Evolutionary conservation across 2,329 filamentous ascomycete genomes (phyloP), one percentile per base, ranked within the genome.

Genomic region (Cladosporium sp.): DNA sequence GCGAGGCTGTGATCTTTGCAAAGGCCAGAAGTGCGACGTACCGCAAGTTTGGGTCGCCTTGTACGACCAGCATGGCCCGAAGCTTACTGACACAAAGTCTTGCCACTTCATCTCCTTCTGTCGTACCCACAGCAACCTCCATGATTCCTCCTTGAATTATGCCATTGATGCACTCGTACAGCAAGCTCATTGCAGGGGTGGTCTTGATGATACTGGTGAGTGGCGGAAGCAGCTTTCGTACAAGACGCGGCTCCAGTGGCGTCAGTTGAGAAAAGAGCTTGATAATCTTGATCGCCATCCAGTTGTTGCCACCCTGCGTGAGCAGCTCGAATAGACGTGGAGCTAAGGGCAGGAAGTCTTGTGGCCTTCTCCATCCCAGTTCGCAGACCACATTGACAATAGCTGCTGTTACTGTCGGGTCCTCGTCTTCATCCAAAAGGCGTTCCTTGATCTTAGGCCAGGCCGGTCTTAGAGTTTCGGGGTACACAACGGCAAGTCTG

Each of bases 261-360:
- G 92, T 97, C 60, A 99, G 77, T 1, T 91, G 95, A 42, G 94
- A 93, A 80, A 99, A 99, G 62, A 99, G 82, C 75, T 99, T 99
- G 72, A 99, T 97, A 61, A 99, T 84, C 73, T 99, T 99, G 71
- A 99, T 99, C 59, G 92, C 92, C 93, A 99, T 97, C 94, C 94
- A 99, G 74, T 99, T 99, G 74, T 99, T 97, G 36, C 89, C 89
- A 57, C 91, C 88, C 60, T 95, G 89, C 12, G 97, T 92, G 24
- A 99, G 78, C 17, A 99, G 80, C 70, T 97, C 92, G 67, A 97
- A 99, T 24, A 99, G 75, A 58, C 94, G 83, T 8, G 94, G 94
- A 0, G 94, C 94, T 28, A 99, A 79, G 13, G 94, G 90, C 28
- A 99, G 78, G 66, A 97, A 97, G 73, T 99, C 94, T 64, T 93